Conservation (phyloP, 2,329 filamentous ascomycete species). For the Incumbomyces delicatus region DNA sequence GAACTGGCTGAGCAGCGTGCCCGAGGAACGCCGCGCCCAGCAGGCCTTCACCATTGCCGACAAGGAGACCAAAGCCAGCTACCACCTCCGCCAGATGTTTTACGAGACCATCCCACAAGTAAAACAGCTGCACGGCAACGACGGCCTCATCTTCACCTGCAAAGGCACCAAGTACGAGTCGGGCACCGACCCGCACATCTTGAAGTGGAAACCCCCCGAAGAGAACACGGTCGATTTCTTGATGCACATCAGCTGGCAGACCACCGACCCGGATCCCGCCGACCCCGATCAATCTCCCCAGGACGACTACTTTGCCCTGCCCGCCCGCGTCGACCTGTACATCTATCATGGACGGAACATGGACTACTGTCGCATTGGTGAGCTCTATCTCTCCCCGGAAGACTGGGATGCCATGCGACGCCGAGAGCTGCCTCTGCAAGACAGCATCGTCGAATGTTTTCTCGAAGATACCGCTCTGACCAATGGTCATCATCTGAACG, state of each 20-base stretch:
- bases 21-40: slow-evolving; percentile 52
- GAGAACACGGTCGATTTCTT: slow-evolving; percentile 95
- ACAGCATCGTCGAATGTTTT: slow-evolving; percentile 82
- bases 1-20: slow-evolving; percentile 61
- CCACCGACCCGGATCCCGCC: slow-evolving; percentile 55
- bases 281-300: slow-evolving; percentile 60
- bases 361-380: slow-evolving; percentile 56
- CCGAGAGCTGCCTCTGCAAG: slow-evolving; percentile 65
- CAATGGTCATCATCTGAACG: slow-evolving; percentile 5
- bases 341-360: slow-evolving; percentile 54
- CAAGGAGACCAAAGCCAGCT: slow-evolving; percentile 82
- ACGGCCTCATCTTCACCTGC: slow-evolving; percentile 97
- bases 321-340: slow-evolving; percentile 57
- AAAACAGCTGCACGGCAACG: slow-evolving; percentile 69
- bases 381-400: slow-evolving; percentile 57
- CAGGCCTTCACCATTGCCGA: slow-evolving; percentile 61
- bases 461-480: slow-evolving; percentile 44
- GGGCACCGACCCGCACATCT: slow-evolving; percentile 84
- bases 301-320: slow-evolving; percentile 70
- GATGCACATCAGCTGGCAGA: slow-evolving; percentile 65
- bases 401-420: slow-evolving; percentile 80
- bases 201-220: slow-evolving; percentile 94
- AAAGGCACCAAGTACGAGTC: slow-evolving; percentile 74
- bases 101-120: slow-evolving; percentile 71
- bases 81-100: slow-evolving; percentile 89